phyloP scores from a whole-genome alignment of 192 early-diverging fungal genomes.

The Coemansia sp. region DNA sequence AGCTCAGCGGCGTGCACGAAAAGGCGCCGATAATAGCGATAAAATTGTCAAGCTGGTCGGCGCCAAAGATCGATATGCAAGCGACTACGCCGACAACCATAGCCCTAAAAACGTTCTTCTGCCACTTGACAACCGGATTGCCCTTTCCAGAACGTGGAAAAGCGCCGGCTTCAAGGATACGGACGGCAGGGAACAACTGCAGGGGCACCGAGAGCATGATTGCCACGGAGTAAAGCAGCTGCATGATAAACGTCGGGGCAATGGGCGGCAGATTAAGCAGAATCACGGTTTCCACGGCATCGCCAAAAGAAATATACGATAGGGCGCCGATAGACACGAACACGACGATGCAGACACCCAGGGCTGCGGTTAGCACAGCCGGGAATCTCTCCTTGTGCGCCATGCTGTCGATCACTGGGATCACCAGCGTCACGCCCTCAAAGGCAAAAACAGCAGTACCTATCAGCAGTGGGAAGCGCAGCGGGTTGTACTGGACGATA shows the following conservation, averaged over 20 bases:
- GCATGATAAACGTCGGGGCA: constrained; percentile 63
- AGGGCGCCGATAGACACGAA: constrained; percentile 77
- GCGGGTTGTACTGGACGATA: constrained; percentile 71
- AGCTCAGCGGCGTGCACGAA: constrained; percentile 70
- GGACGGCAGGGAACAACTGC: constrained; percentile 87
- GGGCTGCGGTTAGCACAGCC: constrained; percentile 67
- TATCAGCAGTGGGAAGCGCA: constrained; percentile 80
- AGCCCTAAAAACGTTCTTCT: constrained; percentile 78
- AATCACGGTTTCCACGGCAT: constrained; percentile 80
- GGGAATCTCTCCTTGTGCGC: constrained; percentile 81
- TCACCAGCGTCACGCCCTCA: constrained; percentile 82
- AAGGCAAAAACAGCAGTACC: constrained; percentile 93
- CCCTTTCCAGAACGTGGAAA: constrained; percentile 79
- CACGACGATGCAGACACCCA: constrained; percentile 73
- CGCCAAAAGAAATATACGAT: constrained; percentile 84
- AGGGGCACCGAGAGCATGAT: constrained; percentile 92
- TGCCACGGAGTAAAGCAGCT: constrained; percentile 87
- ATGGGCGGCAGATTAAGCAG: constrained; percentile 78
- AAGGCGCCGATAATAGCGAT: constrained; percentile 83
- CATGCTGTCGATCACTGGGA: constrained; percentile 76
- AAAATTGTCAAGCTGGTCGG: constrained; percentile 78
- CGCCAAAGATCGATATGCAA: constrained; percentile 71
- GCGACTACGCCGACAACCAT: constrained; percentile 65
- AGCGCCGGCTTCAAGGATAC: constrained; percentile 83
- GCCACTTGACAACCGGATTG: constrained; percentile 75